Conservation (phyloP, 1,284 basidiomycete genomes). For the Athelia sp. region DNA sequence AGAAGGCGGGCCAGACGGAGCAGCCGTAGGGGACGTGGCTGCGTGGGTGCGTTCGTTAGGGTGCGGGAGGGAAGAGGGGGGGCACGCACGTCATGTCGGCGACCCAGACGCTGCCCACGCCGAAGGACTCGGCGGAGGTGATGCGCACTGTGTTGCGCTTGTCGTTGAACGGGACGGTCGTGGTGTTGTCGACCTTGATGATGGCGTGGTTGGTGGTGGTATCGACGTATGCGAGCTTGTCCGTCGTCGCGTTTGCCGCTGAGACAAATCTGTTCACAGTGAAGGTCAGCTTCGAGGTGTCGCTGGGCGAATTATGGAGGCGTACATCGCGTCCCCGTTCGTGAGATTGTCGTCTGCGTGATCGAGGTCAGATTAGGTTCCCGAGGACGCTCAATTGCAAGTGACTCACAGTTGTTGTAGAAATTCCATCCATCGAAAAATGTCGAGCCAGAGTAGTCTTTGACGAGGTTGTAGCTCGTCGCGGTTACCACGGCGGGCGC, state of each 20-base stretch:
- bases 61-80: constrained; percentile 14
- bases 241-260: constrained; percentile 38
- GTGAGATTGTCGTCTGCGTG: constrained; percentile 59
- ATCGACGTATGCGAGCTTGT: constrained; percentile 58
- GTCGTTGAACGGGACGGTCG: constrained; percentile 49
- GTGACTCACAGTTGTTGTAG: constrained; percentile 40
- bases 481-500: constrained; percentile 8
- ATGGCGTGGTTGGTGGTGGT: constrained; percentile 56
- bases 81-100: constrained; percentile 68
- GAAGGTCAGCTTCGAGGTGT: not conserved
- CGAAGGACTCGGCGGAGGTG: constrained; percentile 49
- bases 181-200: constrained; percentile 68
- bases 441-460: constrained; percentile 42
- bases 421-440: constrained; percentile 58
- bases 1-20: constrained; percentile 72
- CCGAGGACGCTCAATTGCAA: not conserved
- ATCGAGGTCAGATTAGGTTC: not conserved
- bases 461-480: constrained; percentile 35
- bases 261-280: constrained; percentile 48
- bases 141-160: constrained; percentile 73
- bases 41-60: not conserved
- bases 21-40: constrained; percentile 29
- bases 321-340: constrained; percentile 61
- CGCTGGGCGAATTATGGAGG: constrained; percentile 4
- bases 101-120: constrained; percentile 62